A percentile compares a stretch with the other conserved stretches of the same genome.
phyloP scores from a whole-genome alignment of 2,329 filamentous ascomycete genomes.

The Epichloe aotearoae region DNA sequence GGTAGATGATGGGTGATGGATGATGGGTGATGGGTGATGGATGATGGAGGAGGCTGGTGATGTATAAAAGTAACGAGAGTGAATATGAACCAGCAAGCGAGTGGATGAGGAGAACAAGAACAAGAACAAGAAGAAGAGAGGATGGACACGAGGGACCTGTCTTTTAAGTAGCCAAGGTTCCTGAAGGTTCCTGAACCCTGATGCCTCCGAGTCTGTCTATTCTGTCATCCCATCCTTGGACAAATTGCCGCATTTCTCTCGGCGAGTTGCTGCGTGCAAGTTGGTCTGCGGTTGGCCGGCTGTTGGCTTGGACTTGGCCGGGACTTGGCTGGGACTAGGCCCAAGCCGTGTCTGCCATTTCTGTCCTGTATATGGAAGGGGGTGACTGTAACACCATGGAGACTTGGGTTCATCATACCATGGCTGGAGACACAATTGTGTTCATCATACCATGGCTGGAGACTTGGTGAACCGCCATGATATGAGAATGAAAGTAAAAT shows the following conservation, averaged over 20 bases:
- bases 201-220: neutral
- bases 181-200: neutral
- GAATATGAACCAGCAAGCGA: slow-evolving; percentile 14
- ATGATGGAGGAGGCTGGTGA: neutral
- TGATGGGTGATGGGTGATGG: no score
- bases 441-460: no score
- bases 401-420: no score
- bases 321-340: no score
- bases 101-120: slow-evolving; percentile 13
- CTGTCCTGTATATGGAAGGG: neutral
- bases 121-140: neutral
- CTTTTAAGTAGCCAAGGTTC: slow-evolving; percentile 18
- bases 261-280: neutral
- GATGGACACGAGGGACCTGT: slow-evolving; percentile 8
- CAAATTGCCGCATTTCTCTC: neutral
- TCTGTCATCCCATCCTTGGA: neutral
- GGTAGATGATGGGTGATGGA: no score
- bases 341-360: neutral
- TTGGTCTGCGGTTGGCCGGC: neutral
- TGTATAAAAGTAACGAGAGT: slow-evolving; percentile 16
- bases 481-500: no score
- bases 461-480: no score
- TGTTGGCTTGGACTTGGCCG: neutral
- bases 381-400: no score
- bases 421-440: no score